A percentile compares a stretch with the other conserved stretches of the same genome.
phyloP scores from a whole-genome alignment of 2,329 filamentous ascomycete species.

The Colletotrichum magnum region DNA sequence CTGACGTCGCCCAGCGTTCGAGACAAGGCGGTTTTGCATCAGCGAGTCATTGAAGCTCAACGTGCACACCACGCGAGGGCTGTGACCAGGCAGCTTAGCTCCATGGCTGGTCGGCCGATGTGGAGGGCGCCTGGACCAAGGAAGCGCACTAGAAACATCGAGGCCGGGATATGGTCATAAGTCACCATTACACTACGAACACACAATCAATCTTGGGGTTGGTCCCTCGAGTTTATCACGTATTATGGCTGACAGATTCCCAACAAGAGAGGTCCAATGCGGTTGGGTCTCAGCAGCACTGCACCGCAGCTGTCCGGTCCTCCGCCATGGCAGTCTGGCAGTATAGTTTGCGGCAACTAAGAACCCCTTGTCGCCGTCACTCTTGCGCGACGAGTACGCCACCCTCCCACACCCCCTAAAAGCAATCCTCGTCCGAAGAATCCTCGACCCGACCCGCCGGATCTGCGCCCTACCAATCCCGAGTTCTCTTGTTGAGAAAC shows the following conservation, averaged over 20 bases:
- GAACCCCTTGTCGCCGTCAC: not conserved
- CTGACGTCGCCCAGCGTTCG: conserved; percentile 28
- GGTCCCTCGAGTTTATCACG: too few species aligned
- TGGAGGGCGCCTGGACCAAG: not conserved
- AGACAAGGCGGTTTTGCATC: conserved; percentile 21
- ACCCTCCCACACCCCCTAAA: conserved; percentile 29
- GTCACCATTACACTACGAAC: conserved; percentile 4
- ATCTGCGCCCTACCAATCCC: conserved; percentile 37
- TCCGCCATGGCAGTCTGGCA: not conserved
- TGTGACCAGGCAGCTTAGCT: too few species aligned
- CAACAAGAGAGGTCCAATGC: conserved; percentile 5
- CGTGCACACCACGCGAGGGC: not conserved
- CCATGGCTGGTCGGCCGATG: too few species aligned
- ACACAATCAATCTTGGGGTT: not conserved
- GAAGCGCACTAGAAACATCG: conserved; percentile 3
- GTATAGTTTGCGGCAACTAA: not conserved
- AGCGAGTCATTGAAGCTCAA: conserved; percentile 31
- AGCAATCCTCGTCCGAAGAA: conserved; percentile 39
- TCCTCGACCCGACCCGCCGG: conserved; percentile 44
- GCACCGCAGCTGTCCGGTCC: not conserved
- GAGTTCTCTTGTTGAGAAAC: conserved; percentile 1
- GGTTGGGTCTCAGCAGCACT: not conserved
- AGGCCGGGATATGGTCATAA: not conserved
- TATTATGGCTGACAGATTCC: conserved; percentile 13
- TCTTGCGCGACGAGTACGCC: conserved; percentile 9